A percentile compares a stretch with the other conserved stretches of the same genome.
Conservation (phyloP, 768 basidiomycete species). For the Mycena venus region DNA sequence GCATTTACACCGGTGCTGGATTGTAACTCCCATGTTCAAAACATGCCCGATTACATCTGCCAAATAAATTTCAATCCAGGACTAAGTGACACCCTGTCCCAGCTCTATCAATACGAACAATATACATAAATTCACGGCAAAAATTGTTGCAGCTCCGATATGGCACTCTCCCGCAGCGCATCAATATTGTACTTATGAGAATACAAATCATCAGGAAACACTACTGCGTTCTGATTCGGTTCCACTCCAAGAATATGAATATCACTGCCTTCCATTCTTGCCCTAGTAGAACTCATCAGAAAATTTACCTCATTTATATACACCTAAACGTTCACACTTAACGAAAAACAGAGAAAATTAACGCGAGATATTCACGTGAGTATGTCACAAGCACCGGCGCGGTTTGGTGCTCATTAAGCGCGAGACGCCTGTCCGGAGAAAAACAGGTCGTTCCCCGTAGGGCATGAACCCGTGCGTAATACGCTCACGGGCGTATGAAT, state of each 20-base stretch:
- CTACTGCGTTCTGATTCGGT: slow-evolving; percentile 3
- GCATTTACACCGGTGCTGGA: too few relatives aligned
- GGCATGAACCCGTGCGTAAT: too few relatives aligned
- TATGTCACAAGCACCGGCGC: background rate
- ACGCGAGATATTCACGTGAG: background rate
- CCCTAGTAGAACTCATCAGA: background rate
- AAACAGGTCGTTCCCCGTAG: too few relatives aligned
- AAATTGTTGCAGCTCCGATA: slow-evolving; percentile 3
- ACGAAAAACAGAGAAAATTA: background rate
- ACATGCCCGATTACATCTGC: too few relatives aligned
- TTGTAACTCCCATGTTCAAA: too few relatives aligned
- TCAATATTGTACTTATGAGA: slow-evolving; percentile 10
- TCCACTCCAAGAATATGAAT: slow-evolving; percentile 4
- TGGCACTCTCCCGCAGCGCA: background rate
- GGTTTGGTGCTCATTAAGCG: too few relatives aligned
- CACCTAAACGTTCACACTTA: background rate
- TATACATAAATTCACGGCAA: background rate
- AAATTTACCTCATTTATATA: background rate
- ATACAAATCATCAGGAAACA: slow-evolving; percentile 1
- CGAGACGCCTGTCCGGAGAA: too few relatives aligned
- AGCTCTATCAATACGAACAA: background rate
- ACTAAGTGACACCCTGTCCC: background rate
- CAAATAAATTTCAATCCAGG: too few relatives aligned
- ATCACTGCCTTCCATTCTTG: slow-evolving; percentile 7
- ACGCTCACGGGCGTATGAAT: too few relatives aligned